phyloP scores from a whole-genome alignment of 2,329 filamentous ascomycete species.

The Talaromyces funiculosus region DNA sequence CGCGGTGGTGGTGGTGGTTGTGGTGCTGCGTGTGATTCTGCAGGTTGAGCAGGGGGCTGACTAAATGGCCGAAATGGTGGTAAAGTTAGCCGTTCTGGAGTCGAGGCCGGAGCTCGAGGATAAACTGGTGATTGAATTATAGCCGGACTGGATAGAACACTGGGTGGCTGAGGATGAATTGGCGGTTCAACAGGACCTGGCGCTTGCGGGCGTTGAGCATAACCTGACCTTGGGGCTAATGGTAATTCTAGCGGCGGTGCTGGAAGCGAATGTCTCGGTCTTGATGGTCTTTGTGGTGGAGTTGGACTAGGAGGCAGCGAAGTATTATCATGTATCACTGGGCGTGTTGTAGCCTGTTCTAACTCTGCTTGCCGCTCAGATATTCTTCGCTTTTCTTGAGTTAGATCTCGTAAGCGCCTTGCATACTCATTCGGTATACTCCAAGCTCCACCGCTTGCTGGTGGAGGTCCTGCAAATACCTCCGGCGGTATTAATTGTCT shows the following conservation, averaged over 20 bases:
- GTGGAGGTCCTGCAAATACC: background rate
- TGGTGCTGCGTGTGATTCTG: background rate
- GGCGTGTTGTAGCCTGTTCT: background rate
- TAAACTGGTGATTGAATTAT: background rate
- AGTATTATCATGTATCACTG: background rate
- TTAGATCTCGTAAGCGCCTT: background rate
- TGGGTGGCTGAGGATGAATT: background rate
- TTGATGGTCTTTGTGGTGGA: background rate
- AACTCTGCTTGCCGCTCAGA: background rate
- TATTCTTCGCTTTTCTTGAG: background rate
- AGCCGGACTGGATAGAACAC: background rate
- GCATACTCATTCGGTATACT: background rate
- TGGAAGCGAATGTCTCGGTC: background rate
- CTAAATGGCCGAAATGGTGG: background rate
- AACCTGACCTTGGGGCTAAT: background rate
- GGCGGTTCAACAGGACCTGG: background rate
- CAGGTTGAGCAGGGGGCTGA: background rate
- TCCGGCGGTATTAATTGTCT: background rate
- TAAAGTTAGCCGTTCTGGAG: background rate
- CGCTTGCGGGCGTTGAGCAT: background rate
- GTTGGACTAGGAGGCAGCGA: background rate
- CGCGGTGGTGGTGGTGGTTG: background rate
- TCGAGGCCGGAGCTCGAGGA: background rate
- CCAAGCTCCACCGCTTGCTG: background rate
- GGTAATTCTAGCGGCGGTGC: background rate